Evolutionary conservation across 331 rosid genomes (phyloP).

Genomic region (Malus hybrid): DNA sequence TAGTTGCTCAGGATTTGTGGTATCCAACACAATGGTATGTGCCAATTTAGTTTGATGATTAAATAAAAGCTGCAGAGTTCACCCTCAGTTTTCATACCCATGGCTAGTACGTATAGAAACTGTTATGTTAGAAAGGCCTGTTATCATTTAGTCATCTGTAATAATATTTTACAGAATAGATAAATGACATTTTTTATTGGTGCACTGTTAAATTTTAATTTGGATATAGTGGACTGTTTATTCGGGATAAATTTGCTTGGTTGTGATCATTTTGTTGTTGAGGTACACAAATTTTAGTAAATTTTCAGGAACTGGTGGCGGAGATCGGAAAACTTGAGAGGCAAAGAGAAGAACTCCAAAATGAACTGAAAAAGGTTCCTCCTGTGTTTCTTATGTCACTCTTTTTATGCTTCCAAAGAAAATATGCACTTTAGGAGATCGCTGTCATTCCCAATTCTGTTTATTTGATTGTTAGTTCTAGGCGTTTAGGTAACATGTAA

Average conservation of each 20-base stretch:
- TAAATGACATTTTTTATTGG: neutral
- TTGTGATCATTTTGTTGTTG: slow-evolving; percentile 1
- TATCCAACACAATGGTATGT: neutral
- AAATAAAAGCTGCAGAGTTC: neutral
- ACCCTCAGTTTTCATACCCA: neutral
- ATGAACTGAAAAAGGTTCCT: slow-evolving; percentile 59
- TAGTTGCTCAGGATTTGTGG: neutral
- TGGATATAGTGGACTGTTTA: neutral
- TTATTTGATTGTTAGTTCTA: neutral
- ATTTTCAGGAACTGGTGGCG: slow-evolving; percentile 56
- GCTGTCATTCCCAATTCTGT: neutral
- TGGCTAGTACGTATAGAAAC: neutral
- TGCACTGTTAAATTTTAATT: neutral
- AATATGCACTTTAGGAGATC: neutral
- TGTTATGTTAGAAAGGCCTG: too few species aligned
- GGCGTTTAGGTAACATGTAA: neutral
- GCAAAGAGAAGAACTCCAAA: slow-evolving; percentile 70
- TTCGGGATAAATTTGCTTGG: neutral
- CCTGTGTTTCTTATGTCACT: neutral
- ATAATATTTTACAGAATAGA: neutral
- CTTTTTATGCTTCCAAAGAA: neutral
- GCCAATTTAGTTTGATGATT: neutral
- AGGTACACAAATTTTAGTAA: neutral
- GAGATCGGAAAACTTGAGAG: slow-evolving; percentile 72
- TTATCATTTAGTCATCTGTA: too few species aligned